Evolutionary conservation across 768 basidiomycete species (phyloP).

Genomic region (Cyclocybe aegerita): DNA sequence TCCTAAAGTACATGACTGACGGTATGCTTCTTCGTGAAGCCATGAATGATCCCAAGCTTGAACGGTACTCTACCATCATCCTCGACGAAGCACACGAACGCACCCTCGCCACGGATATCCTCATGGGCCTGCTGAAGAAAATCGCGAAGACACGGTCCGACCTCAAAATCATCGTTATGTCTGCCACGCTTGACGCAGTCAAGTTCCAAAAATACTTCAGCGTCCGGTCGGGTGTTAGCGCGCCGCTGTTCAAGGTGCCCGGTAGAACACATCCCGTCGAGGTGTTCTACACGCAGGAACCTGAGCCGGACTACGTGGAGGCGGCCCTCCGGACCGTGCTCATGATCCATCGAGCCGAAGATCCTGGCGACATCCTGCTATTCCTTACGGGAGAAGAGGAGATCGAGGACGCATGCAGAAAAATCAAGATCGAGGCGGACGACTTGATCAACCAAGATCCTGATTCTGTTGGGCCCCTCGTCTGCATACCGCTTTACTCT

Average conservation of each 20-base stretch:
- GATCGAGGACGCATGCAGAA: conserved; percentile 94
- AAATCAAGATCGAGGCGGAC: conserved; percentile 90
- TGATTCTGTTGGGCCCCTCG: conserved; percentile 77
- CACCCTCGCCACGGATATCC: conserved; percentile 95
- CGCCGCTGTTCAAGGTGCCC: conserved; percentile 87
- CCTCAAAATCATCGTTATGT: conserved; percentile 98
- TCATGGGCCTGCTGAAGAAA: conserved; percentile 93
- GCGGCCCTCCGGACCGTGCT: conserved; percentile 94
- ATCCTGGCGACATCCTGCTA: conserved; percentile 87
- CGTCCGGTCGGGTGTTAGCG: conserved; percentile 41
- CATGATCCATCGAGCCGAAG: conserved; percentile 96
- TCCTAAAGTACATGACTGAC: conserved; percentile 99
- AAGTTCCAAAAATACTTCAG: conserved; percentile 97
- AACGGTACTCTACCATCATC: conserved; percentile 95
- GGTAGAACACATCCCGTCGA: conserved; percentile 96
- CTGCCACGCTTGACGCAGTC: conserved; percentile 92
- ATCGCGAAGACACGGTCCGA: conserved; percentile 80
- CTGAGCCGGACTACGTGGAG: conserved; percentile 95
- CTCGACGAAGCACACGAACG: conserved; percentile 99
- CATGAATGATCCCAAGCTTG: conserved; percentile 91
- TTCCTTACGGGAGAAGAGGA: conserved; percentile 99
- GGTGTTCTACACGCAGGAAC: conserved; percentile 90
- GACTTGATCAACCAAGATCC: conserved; percentile 72
- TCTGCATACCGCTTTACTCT: conserved; percentile 93
- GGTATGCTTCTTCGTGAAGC: conserved; percentile 99